Conservation (phyloP, 2,329 filamentous ascomycete genomes). For the Beauveria bassiana region DNA sequence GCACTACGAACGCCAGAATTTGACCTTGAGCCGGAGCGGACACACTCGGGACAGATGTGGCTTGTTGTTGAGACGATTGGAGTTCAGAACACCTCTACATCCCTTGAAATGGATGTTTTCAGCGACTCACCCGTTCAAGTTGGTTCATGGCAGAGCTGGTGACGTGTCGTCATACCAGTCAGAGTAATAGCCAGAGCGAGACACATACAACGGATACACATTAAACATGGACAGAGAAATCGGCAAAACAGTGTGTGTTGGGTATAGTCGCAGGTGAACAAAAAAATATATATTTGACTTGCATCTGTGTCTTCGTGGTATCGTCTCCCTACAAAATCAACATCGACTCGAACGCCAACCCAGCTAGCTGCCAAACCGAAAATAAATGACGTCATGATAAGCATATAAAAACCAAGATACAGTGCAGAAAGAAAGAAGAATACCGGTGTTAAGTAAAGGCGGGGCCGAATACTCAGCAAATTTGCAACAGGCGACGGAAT, state of each 20-base stretch:
- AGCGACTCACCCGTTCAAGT: slow-evolving; percentile 40
- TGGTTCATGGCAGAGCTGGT: slow-evolving; percentile 33
- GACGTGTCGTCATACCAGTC: neutral
- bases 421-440: neutral
- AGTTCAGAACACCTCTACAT: slow-evolving; percentile 32
- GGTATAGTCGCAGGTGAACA: neutral
- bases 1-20: slow-evolving; percentile 66
- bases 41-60: slow-evolving; percentile 56
- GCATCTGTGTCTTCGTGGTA: neutral
- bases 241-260: neutral
- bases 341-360: neutral
- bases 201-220: neutral
- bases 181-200: neutral
- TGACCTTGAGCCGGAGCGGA: slow-evolving; percentile 60
- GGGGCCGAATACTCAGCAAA: neutral
- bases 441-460: neutral
- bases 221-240: neutral
- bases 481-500: neutral
- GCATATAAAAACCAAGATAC: slow-evolving; percentile 1
- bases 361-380: neutral
- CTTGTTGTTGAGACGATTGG: slow-evolving; percentile 75
- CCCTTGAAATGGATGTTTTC: slow-evolving; percentile 46
- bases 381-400: neutral
- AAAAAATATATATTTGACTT: neutral
- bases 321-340: neutral